phyloP scores from a whole-genome alignment of 2,329 filamentous ascomycete species.

The Fusarium pseudoanthophilum region DNA sequence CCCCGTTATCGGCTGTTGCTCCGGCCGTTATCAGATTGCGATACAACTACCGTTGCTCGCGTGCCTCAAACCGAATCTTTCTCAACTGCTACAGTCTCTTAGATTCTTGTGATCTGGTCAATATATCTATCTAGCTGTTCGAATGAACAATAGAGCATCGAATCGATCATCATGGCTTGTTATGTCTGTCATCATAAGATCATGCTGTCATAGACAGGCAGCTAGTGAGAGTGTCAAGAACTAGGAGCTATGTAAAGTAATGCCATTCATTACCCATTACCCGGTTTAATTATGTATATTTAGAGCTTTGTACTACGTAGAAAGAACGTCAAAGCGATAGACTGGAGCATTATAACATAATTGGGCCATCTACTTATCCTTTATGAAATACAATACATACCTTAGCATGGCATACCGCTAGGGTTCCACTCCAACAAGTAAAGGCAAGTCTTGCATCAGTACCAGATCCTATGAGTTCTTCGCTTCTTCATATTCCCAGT shows the following conservation, averaged over 20 bases:
- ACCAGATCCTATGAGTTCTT: too few species aligned
- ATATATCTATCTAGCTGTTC: not conserved
- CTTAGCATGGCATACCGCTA: too few species aligned
- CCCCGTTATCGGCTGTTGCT: slow-evolving; percentile 28
- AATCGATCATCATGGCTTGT: not conserved
- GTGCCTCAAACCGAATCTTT: slow-evolving; percentile 4
- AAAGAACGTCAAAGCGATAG: not conserved
- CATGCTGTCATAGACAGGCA: not conserved
- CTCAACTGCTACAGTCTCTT: not conserved
- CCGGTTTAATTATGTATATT: not conserved
- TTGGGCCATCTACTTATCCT: too few species aligned
- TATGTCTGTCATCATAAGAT: not conserved
- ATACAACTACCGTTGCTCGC: slow-evolving; percentile 34
- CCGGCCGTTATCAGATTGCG: slow-evolving; percentile 35
- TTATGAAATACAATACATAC: too few species aligned
- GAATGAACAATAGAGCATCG: not conserved
- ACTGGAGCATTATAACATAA: not conserved
- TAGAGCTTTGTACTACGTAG: not conserved
- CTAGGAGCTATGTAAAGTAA: not conserved
- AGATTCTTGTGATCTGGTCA: too few species aligned
- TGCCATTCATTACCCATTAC: not conserved
- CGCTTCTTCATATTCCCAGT: fast-evolving
- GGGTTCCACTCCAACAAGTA: too few species aligned
- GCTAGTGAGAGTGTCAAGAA: not conserved
- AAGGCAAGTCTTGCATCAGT: too few species aligned